Evolutionary conservation across 2,329 filamentous ascomycete genomes (phyloP).

Genomic region (Calonectria crousiana): DNA sequence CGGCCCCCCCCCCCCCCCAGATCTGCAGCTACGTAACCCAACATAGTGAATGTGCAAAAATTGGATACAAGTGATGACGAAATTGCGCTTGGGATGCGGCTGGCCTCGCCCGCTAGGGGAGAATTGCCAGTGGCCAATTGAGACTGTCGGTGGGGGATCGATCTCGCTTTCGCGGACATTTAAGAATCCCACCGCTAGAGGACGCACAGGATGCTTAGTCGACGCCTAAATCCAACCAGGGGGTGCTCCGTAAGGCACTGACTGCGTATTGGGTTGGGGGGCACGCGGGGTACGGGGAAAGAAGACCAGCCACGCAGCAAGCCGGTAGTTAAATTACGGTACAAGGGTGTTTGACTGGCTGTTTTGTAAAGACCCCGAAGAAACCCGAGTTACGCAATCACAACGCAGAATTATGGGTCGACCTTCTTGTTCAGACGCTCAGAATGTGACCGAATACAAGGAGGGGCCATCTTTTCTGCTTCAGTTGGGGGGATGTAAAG

Average conservation of each 20-base stretch:
- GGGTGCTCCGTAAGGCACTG: background rate
- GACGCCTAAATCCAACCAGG: background rate
- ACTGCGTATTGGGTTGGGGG: conserved; percentile 1
- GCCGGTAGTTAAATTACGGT: conserved; percentile 13
- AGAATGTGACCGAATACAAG: background rate
- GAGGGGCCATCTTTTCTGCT: background rate
- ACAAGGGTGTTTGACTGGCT: background rate
- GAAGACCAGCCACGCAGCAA: conserved; percentile 11
- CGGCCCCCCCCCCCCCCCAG: background rate
- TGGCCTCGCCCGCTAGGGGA: background rate
- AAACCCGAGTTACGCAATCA: conserved; percentile 7
- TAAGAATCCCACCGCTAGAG: background rate
- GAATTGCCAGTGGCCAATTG: conserved; percentile 2
- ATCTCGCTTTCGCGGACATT: conserved; percentile 1
- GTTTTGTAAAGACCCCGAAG: background rate
- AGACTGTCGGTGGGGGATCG: background rate
- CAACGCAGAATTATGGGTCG: background rate
- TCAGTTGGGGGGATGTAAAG: background rate
- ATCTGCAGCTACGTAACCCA: background rate
- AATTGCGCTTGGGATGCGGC: background rate
- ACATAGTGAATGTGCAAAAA: background rate
- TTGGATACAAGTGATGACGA: background rate
- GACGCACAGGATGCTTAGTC: conserved; percentile 1
- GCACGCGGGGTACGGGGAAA: conserved; percentile 36
- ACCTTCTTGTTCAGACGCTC: background rate